These are phyloP conservation scores for Pseudopediastrum boryanum DNA, from an alignment of 139 green algal species.

Conservation along the genomic window DNA sequence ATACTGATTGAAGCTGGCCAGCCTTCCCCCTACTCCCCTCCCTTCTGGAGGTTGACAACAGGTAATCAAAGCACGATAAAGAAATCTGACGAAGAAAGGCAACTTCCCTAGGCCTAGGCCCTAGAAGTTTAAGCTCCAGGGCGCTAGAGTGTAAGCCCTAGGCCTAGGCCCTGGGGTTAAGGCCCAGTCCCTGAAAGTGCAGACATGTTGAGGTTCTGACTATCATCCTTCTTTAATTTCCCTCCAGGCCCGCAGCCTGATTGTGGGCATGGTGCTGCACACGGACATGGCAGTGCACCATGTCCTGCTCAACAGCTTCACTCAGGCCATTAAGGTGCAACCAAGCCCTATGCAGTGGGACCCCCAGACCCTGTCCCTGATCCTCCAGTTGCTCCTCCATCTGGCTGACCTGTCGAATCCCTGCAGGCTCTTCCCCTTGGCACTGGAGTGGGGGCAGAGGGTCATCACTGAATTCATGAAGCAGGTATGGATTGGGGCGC, in stretches of 20 bases:
- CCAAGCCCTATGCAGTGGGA: conserved; percentile 47
- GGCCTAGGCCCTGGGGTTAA: too few relatives aligned
- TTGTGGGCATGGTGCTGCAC: conserved; percentile 66
- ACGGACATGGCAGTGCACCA: conserved; percentile 79
- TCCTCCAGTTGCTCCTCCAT: conserved; percentile 66
- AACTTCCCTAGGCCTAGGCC: too few relatives aligned
- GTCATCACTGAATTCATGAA: conserved; percentile 69
- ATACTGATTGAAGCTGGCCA: too few relatives aligned
- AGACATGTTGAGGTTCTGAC: too few relatives aligned
- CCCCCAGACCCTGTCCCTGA: conserved; percentile 45
- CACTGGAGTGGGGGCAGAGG: conserved; percentile 58
- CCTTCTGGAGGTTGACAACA: too few relatives aligned
- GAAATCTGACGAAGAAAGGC: too few relatives aligned
- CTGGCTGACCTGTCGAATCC: conserved; percentile 70
- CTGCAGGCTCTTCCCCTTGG: conserved; percentile 57
- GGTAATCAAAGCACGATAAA: too few relatives aligned
- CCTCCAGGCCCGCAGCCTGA: conserved; percentile 48
- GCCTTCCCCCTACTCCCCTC: too few relatives aligned
- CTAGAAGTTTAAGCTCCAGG: too few relatives aligned
- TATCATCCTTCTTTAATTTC: too few relatives aligned
- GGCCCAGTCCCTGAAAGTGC: too few relatives aligned
- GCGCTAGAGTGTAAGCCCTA: too few relatives aligned
- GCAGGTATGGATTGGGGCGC: conserved; percentile 63
- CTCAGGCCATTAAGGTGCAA: conserved; percentile 32
- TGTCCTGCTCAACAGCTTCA: conserved; percentile 60